Evolutionary conservation across 805 yeast genomes (phyloP).

Genomic region (Ogataea angusta): DNA sequence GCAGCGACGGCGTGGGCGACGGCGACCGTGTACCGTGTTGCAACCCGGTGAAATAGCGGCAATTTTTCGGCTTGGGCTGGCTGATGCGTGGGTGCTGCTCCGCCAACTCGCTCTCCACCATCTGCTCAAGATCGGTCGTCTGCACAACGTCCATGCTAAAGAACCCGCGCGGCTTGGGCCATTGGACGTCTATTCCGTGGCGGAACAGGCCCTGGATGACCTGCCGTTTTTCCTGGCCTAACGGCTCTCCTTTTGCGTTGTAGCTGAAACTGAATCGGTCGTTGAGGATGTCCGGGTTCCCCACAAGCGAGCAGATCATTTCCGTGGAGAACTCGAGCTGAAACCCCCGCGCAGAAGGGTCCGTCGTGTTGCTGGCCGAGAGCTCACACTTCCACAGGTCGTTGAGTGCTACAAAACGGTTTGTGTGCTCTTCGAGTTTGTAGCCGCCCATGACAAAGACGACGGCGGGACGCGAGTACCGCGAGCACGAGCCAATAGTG

Average conservation of each 20-base stretch:
- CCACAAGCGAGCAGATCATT: slow-evolving; percentile 30
- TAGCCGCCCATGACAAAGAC: slow-evolving; percentile 50
- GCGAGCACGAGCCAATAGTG: background rate
- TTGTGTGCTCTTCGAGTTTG: slow-evolving; percentile 30
- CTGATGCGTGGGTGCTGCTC: background rate
- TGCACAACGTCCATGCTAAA: slow-evolving; percentile 25
- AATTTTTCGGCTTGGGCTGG: background rate
- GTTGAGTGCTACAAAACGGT: slow-evolving; percentile 31
- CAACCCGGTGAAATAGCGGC: background rate
- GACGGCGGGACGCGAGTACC: slow-evolving; percentile 30
- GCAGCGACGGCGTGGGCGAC: background rate
- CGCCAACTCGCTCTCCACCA: background rate
- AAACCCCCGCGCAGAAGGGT: slow-evolving; percentile 15
- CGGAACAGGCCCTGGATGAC: slow-evolving; percentile 27
- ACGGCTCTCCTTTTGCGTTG: slow-evolving; percentile 18
- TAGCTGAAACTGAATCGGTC: slow-evolving; percentile 19
- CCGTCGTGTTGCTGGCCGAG: slow-evolving; percentile 28
- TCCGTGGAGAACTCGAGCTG: slow-evolving; percentile 31
- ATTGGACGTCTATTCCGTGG: slow-evolving; percentile 18
- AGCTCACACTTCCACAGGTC: slow-evolving; percentile 35
- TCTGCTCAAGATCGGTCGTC: slow-evolving; percentile 6
- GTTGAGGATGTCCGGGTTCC: slow-evolving; percentile 25
- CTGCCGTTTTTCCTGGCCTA: slow-evolving; percentile 5
- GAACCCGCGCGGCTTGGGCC: slow-evolving; percentile 34
- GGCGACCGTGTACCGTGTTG: background rate